Conservation (phyloP, 2,329 filamentous ascomycete genomes). For the Passalora sequoiae region DNA sequence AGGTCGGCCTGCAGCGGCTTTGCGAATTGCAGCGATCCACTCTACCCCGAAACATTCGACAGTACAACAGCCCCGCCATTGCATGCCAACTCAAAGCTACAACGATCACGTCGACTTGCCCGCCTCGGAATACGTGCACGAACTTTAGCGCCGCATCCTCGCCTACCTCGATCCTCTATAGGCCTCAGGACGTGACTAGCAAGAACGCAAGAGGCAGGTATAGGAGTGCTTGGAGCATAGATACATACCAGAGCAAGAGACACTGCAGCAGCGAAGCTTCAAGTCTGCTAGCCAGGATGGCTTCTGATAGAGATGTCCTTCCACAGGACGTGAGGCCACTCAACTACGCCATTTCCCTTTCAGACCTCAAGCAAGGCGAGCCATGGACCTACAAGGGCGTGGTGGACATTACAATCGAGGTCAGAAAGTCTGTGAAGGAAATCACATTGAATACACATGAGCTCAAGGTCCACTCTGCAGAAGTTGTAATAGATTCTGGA, state of each 20-base stretch:
- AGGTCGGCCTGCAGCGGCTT: too few relatives aligned
- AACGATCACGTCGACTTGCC: not conserved
- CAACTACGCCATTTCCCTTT: slow-evolving; percentile 80
- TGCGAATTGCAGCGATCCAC: not conserved
- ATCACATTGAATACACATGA: slow-evolving; percentile 82
- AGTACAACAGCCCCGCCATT: not conserved
- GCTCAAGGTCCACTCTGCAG: slow-evolving; percentile 66
- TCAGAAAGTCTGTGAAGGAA: slow-evolving; percentile 66
- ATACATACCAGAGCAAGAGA: slow-evolving; percentile 10
- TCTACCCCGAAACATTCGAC: not conserved
- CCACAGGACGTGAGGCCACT: slow-evolving; percentile 65
- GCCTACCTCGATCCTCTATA: too few relatives aligned
- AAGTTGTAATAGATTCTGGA: slow-evolving; percentile 55
- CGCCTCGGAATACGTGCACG: too few relatives aligned
- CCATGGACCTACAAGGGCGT: slow-evolving; percentile 79
- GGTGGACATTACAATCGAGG: slow-evolving; percentile 71
- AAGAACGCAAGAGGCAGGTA: not conserved
- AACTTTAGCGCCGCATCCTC: not conserved
- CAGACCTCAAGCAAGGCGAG: slow-evolving; percentile 66
- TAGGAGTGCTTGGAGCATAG: not conserved
- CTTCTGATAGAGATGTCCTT: slow-evolving; percentile 45
- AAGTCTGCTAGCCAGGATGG: slow-evolving; percentile 37
- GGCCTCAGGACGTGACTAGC: too few relatives aligned
- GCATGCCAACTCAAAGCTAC: slow-evolving; percentile 1
- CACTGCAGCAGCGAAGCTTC: slow-evolving; percentile 29